Percentiles rank a stretch among this genome's conserved stretches.
Evolutionary conservation across 805 yeast genomes (phyloP).

Genomic region (Cyberlindnera japonica): DNA sequence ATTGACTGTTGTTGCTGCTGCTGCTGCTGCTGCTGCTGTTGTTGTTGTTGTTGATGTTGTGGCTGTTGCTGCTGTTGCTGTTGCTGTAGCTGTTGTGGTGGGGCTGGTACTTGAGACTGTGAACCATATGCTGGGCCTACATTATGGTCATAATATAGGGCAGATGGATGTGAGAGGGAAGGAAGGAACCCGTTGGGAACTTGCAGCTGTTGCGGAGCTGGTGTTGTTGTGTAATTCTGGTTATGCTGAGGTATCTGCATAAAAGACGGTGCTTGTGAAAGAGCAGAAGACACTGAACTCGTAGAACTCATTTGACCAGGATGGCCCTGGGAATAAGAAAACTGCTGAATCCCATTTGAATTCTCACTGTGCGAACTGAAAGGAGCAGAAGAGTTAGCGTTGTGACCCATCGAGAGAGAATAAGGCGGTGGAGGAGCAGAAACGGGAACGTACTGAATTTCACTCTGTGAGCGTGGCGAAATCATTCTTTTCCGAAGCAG

Average conservation of each 20-base stretch:
- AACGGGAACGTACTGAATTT: slow-evolving; percentile 5
- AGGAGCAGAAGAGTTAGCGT: background rate
- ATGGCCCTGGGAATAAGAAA: background rate
- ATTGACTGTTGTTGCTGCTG: background rate
- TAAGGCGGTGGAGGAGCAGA: background rate
- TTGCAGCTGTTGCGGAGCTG: slow-evolving; percentile 4
- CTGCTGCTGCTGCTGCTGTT: slow-evolving; percentile 2
- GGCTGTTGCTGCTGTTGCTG: slow-evolving; percentile 1
- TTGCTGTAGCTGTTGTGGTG: slow-evolving; percentile 1
- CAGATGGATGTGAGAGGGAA: slow-evolving; percentile 3
- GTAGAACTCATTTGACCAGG: slow-evolving; percentile 1
- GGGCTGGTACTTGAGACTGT: background rate
- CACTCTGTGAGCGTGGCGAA: slow-evolving; percentile 10
- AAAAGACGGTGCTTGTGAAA: slow-evolving; percentile 2
- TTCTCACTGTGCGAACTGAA: background rate
- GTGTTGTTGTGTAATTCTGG: slow-evolving; percentile 3
- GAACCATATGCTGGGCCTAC: background rate
- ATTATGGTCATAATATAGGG: background rate
- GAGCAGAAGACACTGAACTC: too few relatives aligned
- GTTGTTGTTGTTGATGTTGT: slow-evolving; percentile 3
- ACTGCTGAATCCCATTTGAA: background rate
- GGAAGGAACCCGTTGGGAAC: slow-evolving; percentile 1
- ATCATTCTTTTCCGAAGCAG: too few relatives aligned
- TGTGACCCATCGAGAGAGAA: background rate
- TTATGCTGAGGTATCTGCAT: slow-evolving; percentile 4